A percentile compares a stretch with the other conserved stretches of the same genome.
Conservation (phyloP, 371 early-diverging fungal species). For the Syncephalastrum monosporum region DNA sequence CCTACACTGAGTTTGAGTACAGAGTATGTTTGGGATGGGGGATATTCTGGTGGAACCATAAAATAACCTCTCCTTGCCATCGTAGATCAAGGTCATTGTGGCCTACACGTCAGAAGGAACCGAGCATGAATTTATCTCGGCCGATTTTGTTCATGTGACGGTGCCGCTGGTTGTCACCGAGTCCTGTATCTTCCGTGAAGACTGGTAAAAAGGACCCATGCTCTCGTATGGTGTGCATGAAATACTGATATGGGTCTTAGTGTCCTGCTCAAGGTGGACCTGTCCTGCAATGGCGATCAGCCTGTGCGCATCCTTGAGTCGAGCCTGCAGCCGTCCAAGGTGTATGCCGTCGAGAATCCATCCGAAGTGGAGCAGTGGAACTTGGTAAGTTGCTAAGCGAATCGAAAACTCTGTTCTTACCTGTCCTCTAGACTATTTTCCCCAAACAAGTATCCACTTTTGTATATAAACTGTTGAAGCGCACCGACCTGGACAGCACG, state of each 20-base stretch:
- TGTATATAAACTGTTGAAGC: constrained; percentile 61
- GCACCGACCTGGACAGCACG: constrained; percentile 3
- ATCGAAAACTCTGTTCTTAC: background rate
- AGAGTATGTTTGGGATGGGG: constrained; percentile 30
- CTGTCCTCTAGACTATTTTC: constrained; percentile 47
- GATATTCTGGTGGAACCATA: too few relatives aligned
- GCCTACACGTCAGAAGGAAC: constrained; percentile 48
- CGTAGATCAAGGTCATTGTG: constrained; percentile 51
- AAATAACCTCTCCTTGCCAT: background rate
- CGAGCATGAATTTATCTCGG: constrained; percentile 47
- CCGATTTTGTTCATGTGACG: constrained; percentile 53
- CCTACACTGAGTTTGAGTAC: constrained; percentile 53
- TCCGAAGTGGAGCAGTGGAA: constrained; percentile 43
- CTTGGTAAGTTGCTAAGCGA: constrained; percentile 33
- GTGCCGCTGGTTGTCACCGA: constrained; percentile 57
- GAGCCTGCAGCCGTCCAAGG: constrained; percentile 40
- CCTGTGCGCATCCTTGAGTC: constrained; percentile 60
- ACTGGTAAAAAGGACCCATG: constrained; percentile 35
- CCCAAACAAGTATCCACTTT: constrained; percentile 63
- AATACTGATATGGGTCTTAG: constrained; percentile 18
- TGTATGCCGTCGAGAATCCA: constrained; percentile 44
- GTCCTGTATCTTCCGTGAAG: constrained; percentile 57
- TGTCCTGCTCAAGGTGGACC: constrained; percentile 56
- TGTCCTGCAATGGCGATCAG: constrained; percentile 58
- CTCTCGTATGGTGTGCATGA: background rate